Conservation (phyloP, 345 rosid genomes). For the Geranium brycei region DNA sequence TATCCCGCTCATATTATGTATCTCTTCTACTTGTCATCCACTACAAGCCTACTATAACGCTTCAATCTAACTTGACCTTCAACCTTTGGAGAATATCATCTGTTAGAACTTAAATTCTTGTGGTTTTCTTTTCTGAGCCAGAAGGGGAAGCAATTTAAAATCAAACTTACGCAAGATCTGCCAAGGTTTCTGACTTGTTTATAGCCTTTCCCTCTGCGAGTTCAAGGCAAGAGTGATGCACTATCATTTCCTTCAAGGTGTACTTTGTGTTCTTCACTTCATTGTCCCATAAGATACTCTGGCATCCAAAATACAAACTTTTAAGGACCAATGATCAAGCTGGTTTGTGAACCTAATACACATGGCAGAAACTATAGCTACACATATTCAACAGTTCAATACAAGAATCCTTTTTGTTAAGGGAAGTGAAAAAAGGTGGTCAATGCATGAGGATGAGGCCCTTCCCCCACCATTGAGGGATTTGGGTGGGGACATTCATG, state of each 20-base stretch:
- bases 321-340: conserved; percentile 4
- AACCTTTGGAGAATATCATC: background rate
- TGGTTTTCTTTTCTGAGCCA: background rate
- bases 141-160: background rate
- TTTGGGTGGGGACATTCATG: background rate
- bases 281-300: conserved; percentile 89
- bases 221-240: conserved; percentile 75
- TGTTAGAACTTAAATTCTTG: background rate
- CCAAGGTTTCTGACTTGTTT: conserved; percentile 62
- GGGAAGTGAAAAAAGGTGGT: background rate
- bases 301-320: conserved; percentile 16
- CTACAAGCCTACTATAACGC: background rate
- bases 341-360: conserved; percentile 1
- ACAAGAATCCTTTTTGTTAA: conserved; percentile 1
- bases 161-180: conserved; percentile 61
- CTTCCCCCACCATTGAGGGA: background rate
- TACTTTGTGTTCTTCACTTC: conserved; percentile 81
- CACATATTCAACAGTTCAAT: conserved; percentile 1
- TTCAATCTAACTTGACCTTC: too few relatives aligned
- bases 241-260: conserved; percentile 66
- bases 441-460: background rate
- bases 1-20: background rate
- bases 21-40: background rate
- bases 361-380: conserved; percentile 3
- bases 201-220: conserved; percentile 63